Evolutionary conservation across 371 early-diverging fungal genomes (phyloP), one percentile per base, ranked within the genome.

Genomic region (Rhizomucor pusillus): DNA sequence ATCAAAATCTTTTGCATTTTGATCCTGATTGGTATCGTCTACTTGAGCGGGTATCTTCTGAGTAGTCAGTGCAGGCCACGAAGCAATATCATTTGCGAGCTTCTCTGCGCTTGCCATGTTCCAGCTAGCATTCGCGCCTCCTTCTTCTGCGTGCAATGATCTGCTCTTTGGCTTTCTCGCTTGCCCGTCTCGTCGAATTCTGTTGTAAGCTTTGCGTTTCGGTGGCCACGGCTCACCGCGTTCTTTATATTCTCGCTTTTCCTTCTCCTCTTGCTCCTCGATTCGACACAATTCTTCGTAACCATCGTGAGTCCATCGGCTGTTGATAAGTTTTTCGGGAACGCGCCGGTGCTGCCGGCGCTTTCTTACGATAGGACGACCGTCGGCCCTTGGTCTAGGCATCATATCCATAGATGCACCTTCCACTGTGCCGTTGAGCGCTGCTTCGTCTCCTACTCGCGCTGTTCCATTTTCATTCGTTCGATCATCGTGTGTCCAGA

Each of bases 401-500:
- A 7, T 5, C 29, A 29, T 37, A 33, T 44, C 57, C n/a, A 40
- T n/a, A 35, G 22, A 45, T 5, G 20, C 35, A 20, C 13, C 51
- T 18, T 22, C 3, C 24, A 41, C 14, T 39, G 47, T 5, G 12
- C 45, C 13, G 22, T n/a, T 47, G n/a, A 29, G 12, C 63, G 22
- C 58, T 29, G 51, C 60, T 64, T 69, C 39, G 60, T 71, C 54
- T 47, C 10, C 40, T 1, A 33, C 41, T 44, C 44, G 23, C 11
- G 34, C 23, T 24, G 79, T 36, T 35, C 75, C 65, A 56, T 77
- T 79, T 5, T 69, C 70, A 43, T 81, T 60, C 57, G 73, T 81
- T 12, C 82, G 71, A 59, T 81, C 80, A 56, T 81, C 81, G 54
- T 84, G 82, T 14, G 77, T 73, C 81, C 84, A 81, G 54, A 84